These are phyloP conservation scores for Penicillium digitatum DNA, from an alignment of 2,329 filamentous ascomycete species.

Conservation along the genomic window DNA sequence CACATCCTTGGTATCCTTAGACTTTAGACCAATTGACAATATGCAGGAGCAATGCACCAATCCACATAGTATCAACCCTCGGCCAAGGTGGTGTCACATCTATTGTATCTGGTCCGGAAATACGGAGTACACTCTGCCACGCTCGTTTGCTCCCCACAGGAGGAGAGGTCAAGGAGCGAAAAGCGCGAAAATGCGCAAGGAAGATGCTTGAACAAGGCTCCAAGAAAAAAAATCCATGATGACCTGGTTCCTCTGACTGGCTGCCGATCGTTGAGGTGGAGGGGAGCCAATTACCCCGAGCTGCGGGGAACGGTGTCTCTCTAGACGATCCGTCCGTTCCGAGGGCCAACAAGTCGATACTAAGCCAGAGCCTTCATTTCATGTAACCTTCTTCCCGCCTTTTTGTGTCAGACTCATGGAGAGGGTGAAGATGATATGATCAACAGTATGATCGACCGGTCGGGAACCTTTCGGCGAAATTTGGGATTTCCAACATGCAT, in stretches of 20 bases:
- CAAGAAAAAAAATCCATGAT: not conserved
- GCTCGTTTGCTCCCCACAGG: not conserved
- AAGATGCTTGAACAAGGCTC: not conserved
- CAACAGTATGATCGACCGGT: not conserved
- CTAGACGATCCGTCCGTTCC: conserved; percentile 8
- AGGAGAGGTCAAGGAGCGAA: not conserved
- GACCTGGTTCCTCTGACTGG: conserved; percentile 3
- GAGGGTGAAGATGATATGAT: not conserved
- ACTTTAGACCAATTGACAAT: not conserved
- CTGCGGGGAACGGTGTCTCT: conserved; percentile 18
- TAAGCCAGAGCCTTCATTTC: not conserved
- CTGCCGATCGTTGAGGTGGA: conserved; percentile 16
- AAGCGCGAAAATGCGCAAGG: not conserved
- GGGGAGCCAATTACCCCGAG: conserved; percentile 9
- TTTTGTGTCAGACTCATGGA: not conserved
- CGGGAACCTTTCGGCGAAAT: not conserved
- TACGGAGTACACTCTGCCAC: not conserved
- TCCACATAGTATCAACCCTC: conserved; percentile 3
- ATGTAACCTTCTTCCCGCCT: conserved; percentile 7
- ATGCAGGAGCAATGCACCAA: not conserved
- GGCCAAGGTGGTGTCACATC: conserved; percentile 9
- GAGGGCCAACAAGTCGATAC: not conserved
- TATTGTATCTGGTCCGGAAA: not conserved
- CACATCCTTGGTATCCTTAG: not conserved
- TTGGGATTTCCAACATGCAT: not conserved